Evolutionary conservation across 2,329 filamentous ascomycete genomes (phyloP), one percentile per base, ranked within the genome.

Genomic region (Trichoderma polysporum): DNA sequence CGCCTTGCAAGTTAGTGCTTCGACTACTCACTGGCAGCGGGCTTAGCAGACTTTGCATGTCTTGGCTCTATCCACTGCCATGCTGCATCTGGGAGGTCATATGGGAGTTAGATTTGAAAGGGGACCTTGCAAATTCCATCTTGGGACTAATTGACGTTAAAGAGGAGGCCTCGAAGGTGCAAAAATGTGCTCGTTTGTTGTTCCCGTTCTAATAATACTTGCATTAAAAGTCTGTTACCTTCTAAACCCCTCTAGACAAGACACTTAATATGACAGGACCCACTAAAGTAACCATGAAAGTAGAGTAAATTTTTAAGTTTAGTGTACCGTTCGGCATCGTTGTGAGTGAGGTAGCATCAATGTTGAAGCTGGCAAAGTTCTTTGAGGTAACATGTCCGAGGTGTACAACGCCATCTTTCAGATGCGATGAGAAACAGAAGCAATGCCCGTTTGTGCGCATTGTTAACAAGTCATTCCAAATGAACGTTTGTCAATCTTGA

Each of bases 281-380:
- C 59, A 52, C 59, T 53, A 29, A 31, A 37, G 31, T 50, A 61
- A 61, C 58, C 45, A 62, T 53, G 58, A 62, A 62, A 62, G 47
- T 62, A 62, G 59, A 62, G 59, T 62, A 53, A 39, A 29, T 52
- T 52, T n/a, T 62, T 62, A 62, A 62, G 59, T 52, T 53, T 52
- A 62, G 47, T 29, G 31, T 22, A 13, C 33, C 17, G 17, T 17
- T 22, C 17, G 29, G 41, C 41, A 25, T 12, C 17, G 31, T 27
- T 37, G 19, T 49, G 41, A 49, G 41, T 10, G 19, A 10, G 22
- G 25, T 8, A 7, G 31, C 31, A 13, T 57, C 10, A 33, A 33
- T 19, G 15, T 27, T 9, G 58, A 39, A 29, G 7, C n/a, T 10
- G 8, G 7, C 41, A 2, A 29, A 13, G 8, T 31, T 39, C 19